Evolutionary conservation across 306 rosid species (phyloP).

Genomic region (Rosa lucieae): DNA sequence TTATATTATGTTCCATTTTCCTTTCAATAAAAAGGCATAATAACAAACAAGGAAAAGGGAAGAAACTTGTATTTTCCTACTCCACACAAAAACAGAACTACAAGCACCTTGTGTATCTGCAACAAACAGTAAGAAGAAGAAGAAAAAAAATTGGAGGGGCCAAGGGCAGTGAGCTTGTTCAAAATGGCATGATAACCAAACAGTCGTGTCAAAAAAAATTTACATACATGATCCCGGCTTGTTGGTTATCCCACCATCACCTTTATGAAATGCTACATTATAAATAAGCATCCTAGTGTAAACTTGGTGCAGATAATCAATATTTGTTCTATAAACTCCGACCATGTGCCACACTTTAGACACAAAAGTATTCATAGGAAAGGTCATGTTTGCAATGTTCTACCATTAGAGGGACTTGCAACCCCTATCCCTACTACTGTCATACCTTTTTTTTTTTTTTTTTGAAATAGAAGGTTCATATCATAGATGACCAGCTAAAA

Average conservation of each 20-base stretch:
- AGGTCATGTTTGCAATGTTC: neutral
- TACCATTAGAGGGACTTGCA: neutral
- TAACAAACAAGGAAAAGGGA: neutral
- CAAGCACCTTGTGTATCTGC: neutral
- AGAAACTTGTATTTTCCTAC: neutral
- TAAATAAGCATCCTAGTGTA: neutral
- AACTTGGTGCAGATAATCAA: neutral
- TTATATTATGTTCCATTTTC: neutral
- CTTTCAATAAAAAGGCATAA: neutral
- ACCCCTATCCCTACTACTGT: neutral
- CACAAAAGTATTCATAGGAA: neutral
- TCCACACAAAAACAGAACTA: neutral
- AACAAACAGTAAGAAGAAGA: neutral
- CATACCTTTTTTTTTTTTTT: neutral
- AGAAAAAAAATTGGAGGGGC: neutral
- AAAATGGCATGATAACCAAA: neutral
- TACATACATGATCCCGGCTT: neutral
- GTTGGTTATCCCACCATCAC: neutral
- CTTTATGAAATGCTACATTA: neutral
- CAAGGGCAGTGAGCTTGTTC: neutral
- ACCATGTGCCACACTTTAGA: neutral
- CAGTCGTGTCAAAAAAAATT: neutral
- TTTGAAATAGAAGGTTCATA: too few species aligned
- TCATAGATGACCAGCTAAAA: too few species aligned
- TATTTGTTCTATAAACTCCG: neutral